Conservation (phyloP, 129 eudicot genomes). For the Pseudognaphalium luteoalbum region DNA sequence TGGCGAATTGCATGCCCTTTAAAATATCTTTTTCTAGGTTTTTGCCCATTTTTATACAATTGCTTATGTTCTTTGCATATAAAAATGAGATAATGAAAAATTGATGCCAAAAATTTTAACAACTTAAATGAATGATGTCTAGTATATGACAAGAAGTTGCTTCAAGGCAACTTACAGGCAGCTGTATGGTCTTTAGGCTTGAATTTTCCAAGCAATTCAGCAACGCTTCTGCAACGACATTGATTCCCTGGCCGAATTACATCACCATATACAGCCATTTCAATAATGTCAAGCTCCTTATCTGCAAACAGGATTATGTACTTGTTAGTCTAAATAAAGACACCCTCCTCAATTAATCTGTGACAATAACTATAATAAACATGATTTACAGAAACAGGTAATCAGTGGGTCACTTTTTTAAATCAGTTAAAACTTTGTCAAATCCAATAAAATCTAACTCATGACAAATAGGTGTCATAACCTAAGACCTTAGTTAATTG, state of each 20-base stretch:
- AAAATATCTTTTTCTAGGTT: neutral
- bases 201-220: conserved; percentile 73
- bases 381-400: neutral
- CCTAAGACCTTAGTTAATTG: neutral
- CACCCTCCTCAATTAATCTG: neutral
- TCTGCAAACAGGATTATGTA: conserved; percentile 45
- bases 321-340: neutral
- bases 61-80: neutral
- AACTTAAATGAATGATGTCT: neutral
- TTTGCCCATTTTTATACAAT: conserved; percentile 2
- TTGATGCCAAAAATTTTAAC: neutral
- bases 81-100: conserved; percentile 7
- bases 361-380: neutral
- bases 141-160: conserved; percentile 3
- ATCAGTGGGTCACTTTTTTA: neutral
- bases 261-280: conserved; percentile 98
- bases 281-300: conserved; percentile 85
- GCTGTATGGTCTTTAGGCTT: conserved; percentile 68
- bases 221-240: conserved; percentile 90
- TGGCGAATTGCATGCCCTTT: neutral
- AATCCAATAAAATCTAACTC: conserved; percentile 12
- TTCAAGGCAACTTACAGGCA: conserved; percentile 74
- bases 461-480: neutral
- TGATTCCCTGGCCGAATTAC: conserved; percentile 92
- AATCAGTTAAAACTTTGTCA: neutral